These are phyloP conservation scores for Blastocystis sp. DNA, from an alignment of 352 stramenopile species.

Conservation along the genomic window DNA sequence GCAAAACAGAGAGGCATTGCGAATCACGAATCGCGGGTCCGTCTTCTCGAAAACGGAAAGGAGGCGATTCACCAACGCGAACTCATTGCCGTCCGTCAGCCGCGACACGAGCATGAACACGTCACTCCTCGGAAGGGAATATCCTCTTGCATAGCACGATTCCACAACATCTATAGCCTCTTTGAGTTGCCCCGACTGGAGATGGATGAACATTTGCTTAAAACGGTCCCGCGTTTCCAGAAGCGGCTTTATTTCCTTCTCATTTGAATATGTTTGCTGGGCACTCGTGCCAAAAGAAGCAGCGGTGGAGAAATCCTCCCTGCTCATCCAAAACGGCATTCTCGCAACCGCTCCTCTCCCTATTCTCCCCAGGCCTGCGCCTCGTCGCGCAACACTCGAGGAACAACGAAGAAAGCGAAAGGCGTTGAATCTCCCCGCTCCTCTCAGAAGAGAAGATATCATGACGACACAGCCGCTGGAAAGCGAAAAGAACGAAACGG, in stretches of 20 bases:
- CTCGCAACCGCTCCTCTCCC: neutral
- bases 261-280: neutral
- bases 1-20: slow-evolving; percentile 20
- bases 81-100: neutral
- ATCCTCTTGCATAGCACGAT: slow-evolving; percentile 7
- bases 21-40: neutral
- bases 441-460: neutral
- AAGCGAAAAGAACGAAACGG: neutral
- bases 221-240: slow-evolving; percentile 25
- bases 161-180: neutral
- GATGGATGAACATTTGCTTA: slow-evolving; percentile 33
- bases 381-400: neutral
- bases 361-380: neutral
- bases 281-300: neutral
- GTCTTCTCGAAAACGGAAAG: neutral
- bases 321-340: neutral
- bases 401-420: neutral
- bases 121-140: slow-evolving; percentile 27
- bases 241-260: neutral
- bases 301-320: too few species aligned
- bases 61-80: neutral
- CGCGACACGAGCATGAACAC: slow-evolving; percentile 30
- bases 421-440: neutral
- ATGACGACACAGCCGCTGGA: neutral
- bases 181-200: slow-evolving; percentile 6